Evolutionary conservation across 441 rosid species (phyloP), one percentile per base, ranked within the genome.

Genomic region (Hura crepitans): DNA sequence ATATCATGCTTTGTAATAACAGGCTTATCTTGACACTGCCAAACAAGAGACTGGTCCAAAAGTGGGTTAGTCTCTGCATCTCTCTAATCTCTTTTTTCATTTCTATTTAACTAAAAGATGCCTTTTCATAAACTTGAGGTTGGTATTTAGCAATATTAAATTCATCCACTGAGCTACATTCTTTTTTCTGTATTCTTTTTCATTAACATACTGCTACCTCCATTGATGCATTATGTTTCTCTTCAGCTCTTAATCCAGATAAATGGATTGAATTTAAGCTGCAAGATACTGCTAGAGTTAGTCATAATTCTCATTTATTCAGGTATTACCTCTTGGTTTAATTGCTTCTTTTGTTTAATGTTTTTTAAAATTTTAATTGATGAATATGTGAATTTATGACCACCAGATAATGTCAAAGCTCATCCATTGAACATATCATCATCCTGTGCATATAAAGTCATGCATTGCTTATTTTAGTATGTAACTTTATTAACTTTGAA

Each of bases 261-360:
- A 91, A 91, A 76, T 94, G 99, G 99, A 82, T 84, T 85, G 99
- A 85, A 85, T 94, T 94, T 76, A 91, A 90, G 84, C 85, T 94
- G 72, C 97, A 90, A 81, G 97, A 94, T 75, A 86, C 94, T 65
- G 99, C 93, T 49, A 86, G 91, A 71, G 99, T 91, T 76, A 94
- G 92, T 85, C 97, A 94, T 75, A 90, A 94, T 78, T 75, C 89
- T 67, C 92, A 94, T 39, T 77, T 94, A 75, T 94, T 82, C 86
- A 94, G 99, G 99, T 91, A 59, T 69, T 20, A 59, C 61, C 33
- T 12, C 62, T 70, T 75, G 23, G 57, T 28, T 37, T 58, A 54
- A 18, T 46, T 20, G 25, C 69, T 62, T 50, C 22, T 37, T 1
- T 60, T 17, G n/a, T 42, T 72, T 63, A 17, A 13, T 35, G 11